Evolutionary conservation across 176 grass and related monocot genomes (phyloP).

Genomic region (Aegilops longissima): DNA sequence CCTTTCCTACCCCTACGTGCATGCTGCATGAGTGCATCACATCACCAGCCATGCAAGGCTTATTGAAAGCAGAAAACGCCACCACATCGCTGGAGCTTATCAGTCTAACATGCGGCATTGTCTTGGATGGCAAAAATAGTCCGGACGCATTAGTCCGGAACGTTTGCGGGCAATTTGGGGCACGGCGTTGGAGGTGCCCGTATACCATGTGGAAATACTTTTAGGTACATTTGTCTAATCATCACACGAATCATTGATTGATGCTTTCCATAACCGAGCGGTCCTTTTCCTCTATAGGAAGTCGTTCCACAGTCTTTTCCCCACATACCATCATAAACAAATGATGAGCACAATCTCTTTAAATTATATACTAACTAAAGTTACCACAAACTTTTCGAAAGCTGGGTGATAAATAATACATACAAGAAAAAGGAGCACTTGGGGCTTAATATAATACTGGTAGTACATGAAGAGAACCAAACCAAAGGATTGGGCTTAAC

Average conservation of each 20-base stretch:
- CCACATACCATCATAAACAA: slow-evolving; percentile 35
- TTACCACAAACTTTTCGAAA: background rate
- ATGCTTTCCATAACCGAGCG: slow-evolving; percentile 32
- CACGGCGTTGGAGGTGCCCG: no score
- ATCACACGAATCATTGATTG: slow-evolving; percentile 25
- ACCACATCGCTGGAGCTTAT: no score
- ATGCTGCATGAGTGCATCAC: no score
- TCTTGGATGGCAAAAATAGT: no score
- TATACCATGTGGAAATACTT: background rate
- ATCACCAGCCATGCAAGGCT: no score
- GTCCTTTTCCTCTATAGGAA: slow-evolving; percentile 7
- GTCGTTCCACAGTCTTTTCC: background rate
- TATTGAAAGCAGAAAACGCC: no score
- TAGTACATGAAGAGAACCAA: background rate
- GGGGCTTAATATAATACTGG: background rate
- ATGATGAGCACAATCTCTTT: background rate
- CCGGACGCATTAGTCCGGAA: no score
- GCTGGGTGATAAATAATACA: background rate
- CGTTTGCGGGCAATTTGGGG: no score
- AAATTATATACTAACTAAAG: slow-evolving; percentile 18
- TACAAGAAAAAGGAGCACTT: background rate
- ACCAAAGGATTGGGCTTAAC: background rate
- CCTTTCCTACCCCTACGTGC: no score
- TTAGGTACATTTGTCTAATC: background rate
- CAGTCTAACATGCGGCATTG: no score